Evolutionary conservation across 2,329 filamentous ascomycete genomes (phyloP), one percentile per base, ranked within the genome.

Genomic region (Penicillium sp.): DNA sequence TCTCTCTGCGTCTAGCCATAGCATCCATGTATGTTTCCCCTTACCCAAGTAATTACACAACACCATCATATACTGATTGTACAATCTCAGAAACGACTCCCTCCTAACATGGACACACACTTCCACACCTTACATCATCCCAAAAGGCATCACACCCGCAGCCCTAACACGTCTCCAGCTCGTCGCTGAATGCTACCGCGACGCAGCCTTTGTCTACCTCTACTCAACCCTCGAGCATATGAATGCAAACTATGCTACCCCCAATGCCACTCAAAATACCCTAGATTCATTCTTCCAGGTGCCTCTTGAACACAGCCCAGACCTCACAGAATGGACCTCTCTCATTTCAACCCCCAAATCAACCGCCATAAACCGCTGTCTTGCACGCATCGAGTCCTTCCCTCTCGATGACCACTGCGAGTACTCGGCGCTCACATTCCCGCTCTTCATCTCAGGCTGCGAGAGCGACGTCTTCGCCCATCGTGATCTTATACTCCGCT

Each of bases 391-490:
- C 4, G 49, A 52, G 32, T 50, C 53, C 0, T 56, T 58, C 9
- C 58, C 63, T 4, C 56, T 68, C 4, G 64, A 67, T 22, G 54
- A 58, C 13, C 60, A 67, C 32, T 66, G 63, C 50, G 67, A 69
- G 40, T 68, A 60, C 29, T 69, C 67, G 1, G 67, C 64, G 1
- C 60, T 69, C 1, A 68, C 66, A 3, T 69, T 69, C 42, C 67
- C 67, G 14, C 49, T 69, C 1, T 68, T 69, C 40, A 68, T 69
- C 5, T 57, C 60, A 0, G 67, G 67, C 1, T 66, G 65, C 32
- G 67, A 68, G 26, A 63, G 55, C 35, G 52, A 59, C 11, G 35
- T 42, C 1, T 14, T 47, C 4, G 49, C 40, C 6, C 59, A 67
- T 9, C 48, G 62, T 20, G 50, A 54, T 7, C 27, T 65, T 10